Percentiles rank a stretch among this genome's conserved stretches.
Conservation (phyloP, 805 yeast genomes). For the Ogataea dorogensis region DNA sequence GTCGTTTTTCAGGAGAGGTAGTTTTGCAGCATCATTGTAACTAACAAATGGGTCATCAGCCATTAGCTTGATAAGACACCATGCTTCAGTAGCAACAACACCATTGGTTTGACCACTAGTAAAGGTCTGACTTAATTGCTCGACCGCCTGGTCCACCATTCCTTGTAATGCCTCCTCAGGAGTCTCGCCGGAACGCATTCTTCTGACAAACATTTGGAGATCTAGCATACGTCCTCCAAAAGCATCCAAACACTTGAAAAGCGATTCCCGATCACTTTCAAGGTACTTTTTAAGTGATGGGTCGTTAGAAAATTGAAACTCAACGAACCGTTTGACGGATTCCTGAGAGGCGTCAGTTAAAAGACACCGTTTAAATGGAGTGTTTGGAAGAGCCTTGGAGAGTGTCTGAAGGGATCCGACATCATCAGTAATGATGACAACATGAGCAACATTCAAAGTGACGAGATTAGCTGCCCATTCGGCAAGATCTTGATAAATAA, state of each 20-base stretch:
- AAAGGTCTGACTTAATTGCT: conserved; percentile 83
- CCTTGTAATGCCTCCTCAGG: conserved; percentile 74
- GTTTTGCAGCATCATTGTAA: conserved; percentile 51
- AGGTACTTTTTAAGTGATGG: conserved; percentile 21
- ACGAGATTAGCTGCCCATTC: conserved; percentile 87
- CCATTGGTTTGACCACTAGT: conserved; percentile 42
- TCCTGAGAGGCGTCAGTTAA: conserved; percentile 77
- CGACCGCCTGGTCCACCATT: conserved; percentile 81
- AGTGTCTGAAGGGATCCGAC: conserved; percentile 70
- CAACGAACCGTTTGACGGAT: conserved; percentile 70
- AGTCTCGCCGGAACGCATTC: conserved; percentile 83
- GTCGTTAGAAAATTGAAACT: conserved; percentile 45
- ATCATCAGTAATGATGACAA: conserved; percentile 82
- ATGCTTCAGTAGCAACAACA: conserved; percentile 78
- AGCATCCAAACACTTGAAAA: conserved; percentile 63
- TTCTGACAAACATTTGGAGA: conserved; percentile 83
- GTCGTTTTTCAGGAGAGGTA: conserved; percentile 58
- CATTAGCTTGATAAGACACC: conserved; percentile 73
- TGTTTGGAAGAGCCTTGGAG: conserved; percentile 75
- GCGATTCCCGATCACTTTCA: conserved; percentile 28
- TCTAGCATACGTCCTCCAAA: conserved; percentile 96
- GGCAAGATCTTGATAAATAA: conserved; percentile 69
- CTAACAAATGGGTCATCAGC: conserved; percentile 46
- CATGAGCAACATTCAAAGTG: conserved; percentile 82
- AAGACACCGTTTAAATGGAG: conserved; percentile 72